Conservation (phyloP, 192 early-diverging fungal genomes). For the Coemansia sp. region DNA sequence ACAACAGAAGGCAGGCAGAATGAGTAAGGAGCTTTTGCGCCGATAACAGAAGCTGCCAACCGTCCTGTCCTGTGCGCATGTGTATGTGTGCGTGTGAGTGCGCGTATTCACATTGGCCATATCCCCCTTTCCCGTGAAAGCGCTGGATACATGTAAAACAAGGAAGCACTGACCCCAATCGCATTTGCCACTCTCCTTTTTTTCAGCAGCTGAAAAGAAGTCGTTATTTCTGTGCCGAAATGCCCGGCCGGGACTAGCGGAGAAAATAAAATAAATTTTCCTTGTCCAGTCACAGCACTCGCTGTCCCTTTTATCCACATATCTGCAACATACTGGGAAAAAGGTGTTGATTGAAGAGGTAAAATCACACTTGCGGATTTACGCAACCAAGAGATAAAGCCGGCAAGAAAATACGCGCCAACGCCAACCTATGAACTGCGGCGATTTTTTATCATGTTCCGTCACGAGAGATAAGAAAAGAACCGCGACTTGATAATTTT, state of each 20-base stretch:
- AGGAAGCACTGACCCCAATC: neutral
- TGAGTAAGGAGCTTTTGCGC: neutral
- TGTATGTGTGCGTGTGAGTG: too few relatives aligned
- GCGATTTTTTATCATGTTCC: slow-evolving; percentile 2
- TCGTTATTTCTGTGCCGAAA: neutral
- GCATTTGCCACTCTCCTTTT: too few relatives aligned
- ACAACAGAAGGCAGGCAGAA: neutral
- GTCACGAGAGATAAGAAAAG: neutral
- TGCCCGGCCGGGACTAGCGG: neutral
- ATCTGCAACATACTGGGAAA: neutral
- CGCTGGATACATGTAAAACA: neutral
- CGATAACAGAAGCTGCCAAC: neutral
- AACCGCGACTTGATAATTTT: too few relatives aligned
- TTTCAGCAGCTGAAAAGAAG: neutral
- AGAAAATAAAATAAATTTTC: slow-evolving; percentile 1
- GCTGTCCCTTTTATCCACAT: neutral
- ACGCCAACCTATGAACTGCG: neutral
- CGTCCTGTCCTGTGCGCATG: neutral
- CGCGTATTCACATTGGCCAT: neutral
- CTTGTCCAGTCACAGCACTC: neutral
- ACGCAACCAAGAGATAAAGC: slow-evolving; percentile 2
- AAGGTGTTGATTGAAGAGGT: neutral
- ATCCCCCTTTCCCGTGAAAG: neutral
- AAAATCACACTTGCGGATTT: neutral
- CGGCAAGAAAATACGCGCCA: neutral